Percentiles rank a stretch among this genome's conserved stretches.
Conservation (phyloP, 257 asterid genomes). For the Eucommia ulmoides region DNA sequence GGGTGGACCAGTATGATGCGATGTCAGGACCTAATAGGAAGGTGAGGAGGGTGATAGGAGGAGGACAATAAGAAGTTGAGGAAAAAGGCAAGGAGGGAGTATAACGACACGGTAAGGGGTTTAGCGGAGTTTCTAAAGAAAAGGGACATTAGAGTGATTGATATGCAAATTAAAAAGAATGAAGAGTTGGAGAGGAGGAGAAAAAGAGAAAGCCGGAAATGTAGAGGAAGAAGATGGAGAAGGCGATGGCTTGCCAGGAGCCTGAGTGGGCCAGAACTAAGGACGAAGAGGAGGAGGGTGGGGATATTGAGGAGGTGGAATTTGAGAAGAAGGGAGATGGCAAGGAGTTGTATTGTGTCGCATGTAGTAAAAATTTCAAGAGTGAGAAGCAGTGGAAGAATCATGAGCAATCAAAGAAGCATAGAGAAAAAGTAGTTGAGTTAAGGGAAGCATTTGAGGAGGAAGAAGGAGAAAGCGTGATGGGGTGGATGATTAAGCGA, state of each 20-base stretch:
- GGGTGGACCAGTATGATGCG: slow-evolving; percentile 80
- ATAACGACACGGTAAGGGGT: slow-evolving; percentile 77
- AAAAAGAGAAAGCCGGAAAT: slow-evolving; percentile 63
- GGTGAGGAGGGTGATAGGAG: slow-evolving; percentile 77
- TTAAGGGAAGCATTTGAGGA: slow-evolving; percentile 60
- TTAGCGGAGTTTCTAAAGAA: slow-evolving; percentile 81
- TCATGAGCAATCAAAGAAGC: slow-evolving; percentile 94
- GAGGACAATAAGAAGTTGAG: slow-evolving; percentile 90
- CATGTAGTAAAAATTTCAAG: slow-evolving; percentile 85
- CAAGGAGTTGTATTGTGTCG: slow-evolving; percentile 73
- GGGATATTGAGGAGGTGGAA: slow-evolving; percentile 45
- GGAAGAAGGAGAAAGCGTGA: slow-evolving; percentile 54
- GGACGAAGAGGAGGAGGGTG: slow-evolving; percentile 56
- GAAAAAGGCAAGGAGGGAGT: slow-evolving; percentile 75
- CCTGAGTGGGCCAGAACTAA: slow-evolving; percentile 87
- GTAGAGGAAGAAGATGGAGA: slow-evolving; percentile 77
- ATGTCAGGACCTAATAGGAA: slow-evolving; percentile 84
- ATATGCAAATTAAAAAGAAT: slow-evolving; percentile 74
- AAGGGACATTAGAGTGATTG: slow-evolving; percentile 90
- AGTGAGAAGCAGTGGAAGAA: slow-evolving; percentile 96
- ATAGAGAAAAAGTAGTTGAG: slow-evolving; percentile 76
- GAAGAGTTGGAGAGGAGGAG: slow-evolving; percentile 86
- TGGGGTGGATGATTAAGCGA: slow-evolving; percentile 33
- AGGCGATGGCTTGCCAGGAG: slow-evolving; percentile 56
- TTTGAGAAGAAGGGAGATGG: slow-evolving; percentile 17